Percentiles rank a stretch among this genome's conserved stretches.
Evolutionary conservation across 2,329 filamentous ascomycete species (phyloP).

Genomic region (Fusarium paranaense): DNA sequence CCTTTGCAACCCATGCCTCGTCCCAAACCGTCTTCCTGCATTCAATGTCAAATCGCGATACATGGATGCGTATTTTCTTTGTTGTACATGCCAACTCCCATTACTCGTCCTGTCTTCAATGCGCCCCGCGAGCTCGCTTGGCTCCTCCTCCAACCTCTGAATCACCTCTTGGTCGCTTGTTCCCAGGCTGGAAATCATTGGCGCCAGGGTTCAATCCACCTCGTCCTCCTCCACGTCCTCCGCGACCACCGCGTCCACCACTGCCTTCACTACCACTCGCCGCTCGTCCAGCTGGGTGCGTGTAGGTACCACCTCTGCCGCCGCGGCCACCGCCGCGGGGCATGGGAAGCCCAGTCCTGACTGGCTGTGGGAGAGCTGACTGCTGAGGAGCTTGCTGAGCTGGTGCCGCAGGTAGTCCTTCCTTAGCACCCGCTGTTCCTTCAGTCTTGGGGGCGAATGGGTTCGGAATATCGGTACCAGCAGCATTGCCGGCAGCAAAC

Average conservation of each 20-base stretch:
- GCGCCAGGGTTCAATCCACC: slow-evolving; percentile 62
- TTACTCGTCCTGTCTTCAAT: slow-evolving; percentile 40
- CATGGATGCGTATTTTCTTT: slow-evolving; percentile 34
- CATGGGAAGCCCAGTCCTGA: slow-evolving; percentile 55
- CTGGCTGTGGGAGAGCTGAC: slow-evolving; percentile 34
- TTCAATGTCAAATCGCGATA: slow-evolving; percentile 26
- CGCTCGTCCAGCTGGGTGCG: slow-evolving; percentile 52
- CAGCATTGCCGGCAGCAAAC: slow-evolving; percentile 44
- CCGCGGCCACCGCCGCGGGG: slow-evolving; percentile 56
- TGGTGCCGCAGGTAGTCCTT: slow-evolving; percentile 26
- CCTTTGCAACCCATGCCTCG: slow-evolving; percentile 25
- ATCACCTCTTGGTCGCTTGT: slow-evolving; percentile 69
- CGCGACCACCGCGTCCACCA: slow-evolving; percentile 52
- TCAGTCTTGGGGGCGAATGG: slow-evolving; percentile 45
- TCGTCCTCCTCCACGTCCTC: slow-evolving; percentile 56
- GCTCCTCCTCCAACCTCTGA: slow-evolving; percentile 56
- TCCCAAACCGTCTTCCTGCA: slow-evolving; percentile 12
- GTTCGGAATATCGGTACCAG: slow-evolving; percentile 37
- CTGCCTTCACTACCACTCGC: slow-evolving; percentile 51
- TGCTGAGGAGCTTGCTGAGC: slow-evolving; percentile 24
- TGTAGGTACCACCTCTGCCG: slow-evolving; percentile 50
- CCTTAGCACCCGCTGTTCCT: slow-evolving; percentile 27
- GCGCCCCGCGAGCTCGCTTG: slow-evolving; percentile 56
- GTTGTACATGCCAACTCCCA: slow-evolving; percentile 39
- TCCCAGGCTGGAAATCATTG: slow-evolving; percentile 68